Percentiles rank a stretch among this genome's conserved stretches.
phyloP scores from a whole-genome alignment of 257 asterid species.

The Petunia axillaris region DNA sequence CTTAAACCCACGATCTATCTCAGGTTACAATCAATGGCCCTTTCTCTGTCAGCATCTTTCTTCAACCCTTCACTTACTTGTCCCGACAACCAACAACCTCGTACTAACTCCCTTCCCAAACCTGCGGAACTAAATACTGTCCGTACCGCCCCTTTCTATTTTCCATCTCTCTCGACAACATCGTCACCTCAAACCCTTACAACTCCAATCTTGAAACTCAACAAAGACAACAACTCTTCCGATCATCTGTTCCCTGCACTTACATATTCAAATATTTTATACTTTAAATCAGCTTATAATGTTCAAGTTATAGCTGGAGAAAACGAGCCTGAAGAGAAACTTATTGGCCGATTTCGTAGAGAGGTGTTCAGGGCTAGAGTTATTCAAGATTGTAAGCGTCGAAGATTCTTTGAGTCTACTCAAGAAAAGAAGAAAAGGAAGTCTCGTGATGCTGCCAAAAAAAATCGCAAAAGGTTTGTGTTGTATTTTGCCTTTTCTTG shows the following conservation, averaged over 20 bases:
- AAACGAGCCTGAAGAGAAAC: conserved; percentile 49
- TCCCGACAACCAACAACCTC: neutral
- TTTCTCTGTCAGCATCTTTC: neutral
- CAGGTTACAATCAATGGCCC: conserved; percentile 15
- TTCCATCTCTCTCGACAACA: neutral
- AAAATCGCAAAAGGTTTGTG: conserved; percentile 53
- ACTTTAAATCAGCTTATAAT: conserved; percentile 48
- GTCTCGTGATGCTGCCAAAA: conserved; percentile 56
- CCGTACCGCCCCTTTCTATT: neutral
- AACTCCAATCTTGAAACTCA: neutral
- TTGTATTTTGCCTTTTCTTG: neutral
- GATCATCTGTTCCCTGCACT: conserved; percentile 45
- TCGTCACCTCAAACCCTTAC: neutral
- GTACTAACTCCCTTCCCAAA: neutral
- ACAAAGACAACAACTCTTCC: neutral
- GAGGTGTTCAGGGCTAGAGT: conserved; percentile 52
- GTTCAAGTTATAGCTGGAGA: conserved; percentile 46
- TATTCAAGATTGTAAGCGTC: conserved; percentile 52
- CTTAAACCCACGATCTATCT: neutral
- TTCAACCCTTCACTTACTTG: neutral
- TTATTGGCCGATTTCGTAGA: conserved; percentile 52
- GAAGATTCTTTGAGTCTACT: conserved; percentile 50
- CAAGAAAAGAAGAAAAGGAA: conserved; percentile 59
- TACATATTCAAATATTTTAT: conserved; percentile 42
- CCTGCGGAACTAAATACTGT: neutral